These are phyloP conservation scores for Kwoniella sp. DNA, from an alignment of 768 basidiomycete species.

Conservation along the genomic window DNA sequence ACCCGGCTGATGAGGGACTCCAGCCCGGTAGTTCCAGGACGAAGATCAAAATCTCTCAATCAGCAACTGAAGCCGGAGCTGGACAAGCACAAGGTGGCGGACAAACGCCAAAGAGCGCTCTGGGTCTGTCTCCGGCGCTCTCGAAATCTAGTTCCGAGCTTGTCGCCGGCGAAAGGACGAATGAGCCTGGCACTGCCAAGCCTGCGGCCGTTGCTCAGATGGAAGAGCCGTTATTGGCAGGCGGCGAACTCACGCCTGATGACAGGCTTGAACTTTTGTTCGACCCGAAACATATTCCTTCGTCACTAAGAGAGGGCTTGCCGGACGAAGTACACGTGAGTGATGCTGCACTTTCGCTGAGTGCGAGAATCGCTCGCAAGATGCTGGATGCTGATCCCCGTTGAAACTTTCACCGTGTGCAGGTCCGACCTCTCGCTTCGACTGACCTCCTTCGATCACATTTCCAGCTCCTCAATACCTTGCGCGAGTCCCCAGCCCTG, in stretches of 20 bases:
- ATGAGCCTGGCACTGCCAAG: constrained; percentile 16
- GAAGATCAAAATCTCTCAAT: constrained; percentile 30
- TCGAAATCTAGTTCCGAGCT: constrained; percentile 7
- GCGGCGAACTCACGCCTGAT: constrained; percentile 63
- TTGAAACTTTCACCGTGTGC: neutral
- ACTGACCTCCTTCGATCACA: constrained; percentile 83
- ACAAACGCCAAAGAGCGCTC: neutral
- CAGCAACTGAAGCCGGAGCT: neutral
- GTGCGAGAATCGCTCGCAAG: constrained; percentile 3
- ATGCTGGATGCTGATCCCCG: neutral
- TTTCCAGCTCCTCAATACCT: constrained; percentile 72
- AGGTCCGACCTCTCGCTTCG: constrained; percentile 77
- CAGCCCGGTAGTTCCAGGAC: constrained; percentile 44
- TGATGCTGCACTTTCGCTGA: constrained; percentile 18
- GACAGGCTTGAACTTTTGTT: constrained; percentile 75
- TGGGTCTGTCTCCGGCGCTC: neutral
- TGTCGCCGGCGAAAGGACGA: constrained; percentile 3
- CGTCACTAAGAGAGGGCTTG: constrained; percentile 65
- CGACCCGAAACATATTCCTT: constrained; percentile 70
- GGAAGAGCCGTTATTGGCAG: neutral
- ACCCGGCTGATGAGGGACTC: constrained; percentile 37
- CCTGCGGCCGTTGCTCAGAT: constrained; percentile 8
- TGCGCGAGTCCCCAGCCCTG: constrained; percentile 71
- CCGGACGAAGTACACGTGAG: constrained; percentile 71
- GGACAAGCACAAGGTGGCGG: neutral